Evolutionary conservation across 192 early-diverging fungal species (phyloP), one percentile per base, ranked within the genome.

Genomic region (Borealophlyctis nickersoniae): DNA sequence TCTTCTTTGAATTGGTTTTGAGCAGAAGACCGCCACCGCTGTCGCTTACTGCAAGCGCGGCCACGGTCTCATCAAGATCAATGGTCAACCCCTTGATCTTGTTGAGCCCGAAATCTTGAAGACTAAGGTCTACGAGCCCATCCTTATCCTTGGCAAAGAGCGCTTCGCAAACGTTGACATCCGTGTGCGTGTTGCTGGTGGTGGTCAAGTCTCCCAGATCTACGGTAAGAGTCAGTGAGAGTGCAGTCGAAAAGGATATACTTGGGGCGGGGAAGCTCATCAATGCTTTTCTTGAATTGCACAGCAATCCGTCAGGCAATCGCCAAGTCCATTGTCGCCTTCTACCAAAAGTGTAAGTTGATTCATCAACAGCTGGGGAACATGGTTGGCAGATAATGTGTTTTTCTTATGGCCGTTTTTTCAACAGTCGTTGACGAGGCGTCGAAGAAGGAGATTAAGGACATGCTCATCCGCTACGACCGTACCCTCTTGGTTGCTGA

Each of bases 381-480:
- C 19, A 16, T 22, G 63, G 9, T 60, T 63, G 62, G 24, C 13
- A 72, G 9, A 49, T 61, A 27, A 50, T 60, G 7, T n/a, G n/a
- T n/a, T n/a, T n/a, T n/a, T n/a, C n/a, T 19, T 74, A 36, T n/a
- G n/a, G n/a, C n/a, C n/a, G n/a, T 1, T 24, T 19, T 27, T 23
- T 56, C 19, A 11, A 23, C 61, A 83, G 78, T 83, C 77, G 94
- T 98, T 60, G 96, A 98, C 81, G 96, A 98, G 83, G 95, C 93
- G 56, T 90, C 94, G 74, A 98, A 98, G 92, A 95, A 96, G 86
- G 95, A 97, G 85, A 92, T 98, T 85, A 95, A 94, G 88, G 92
- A 95, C 70, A 82, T 88, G 54, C 83, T 93, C 58, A 80, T 89
- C 52, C 67, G 78, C 73, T 95, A 93, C 87, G 96, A 98, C 87